Conservation (phyloP, 371 early-diverging fungal genomes). For the Mucor racemosus region DNA sequence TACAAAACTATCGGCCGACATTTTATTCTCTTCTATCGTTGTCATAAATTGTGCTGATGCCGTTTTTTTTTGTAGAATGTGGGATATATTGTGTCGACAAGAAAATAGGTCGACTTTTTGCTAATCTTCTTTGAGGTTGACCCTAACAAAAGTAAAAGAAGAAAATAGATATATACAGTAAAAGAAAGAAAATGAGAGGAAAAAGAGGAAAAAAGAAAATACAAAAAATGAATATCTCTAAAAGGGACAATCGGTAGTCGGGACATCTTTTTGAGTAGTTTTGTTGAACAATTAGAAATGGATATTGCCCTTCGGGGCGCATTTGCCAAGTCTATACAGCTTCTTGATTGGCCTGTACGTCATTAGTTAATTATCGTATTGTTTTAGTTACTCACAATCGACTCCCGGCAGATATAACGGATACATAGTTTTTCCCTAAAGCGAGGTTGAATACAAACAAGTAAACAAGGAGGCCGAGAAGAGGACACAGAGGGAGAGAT, state of each 20-base stretch:
- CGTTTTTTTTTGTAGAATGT: neutral
- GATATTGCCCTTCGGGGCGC: neutral
- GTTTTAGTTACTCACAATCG: neutral
- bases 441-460: neutral
- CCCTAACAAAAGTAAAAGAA: neutral
- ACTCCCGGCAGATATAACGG: neutral
- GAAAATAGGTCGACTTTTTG: neutral
- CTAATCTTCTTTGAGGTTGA: neutral
- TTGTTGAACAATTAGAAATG: constrained; percentile 9
- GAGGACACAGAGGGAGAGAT: no score
- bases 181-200: neutral
- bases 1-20: constrained; percentile 25
- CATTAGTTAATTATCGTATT: neutral
- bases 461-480: no score
- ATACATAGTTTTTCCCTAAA: constrained; percentile 4
- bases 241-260: constrained; percentile 4
- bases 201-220: neutral
- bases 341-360: constrained; percentile 6
- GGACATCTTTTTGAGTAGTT: neutral
- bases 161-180: neutral
- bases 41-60: neutral
- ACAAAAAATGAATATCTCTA: neutral
- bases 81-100: neutral
- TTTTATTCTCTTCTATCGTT: constrained; percentile 9
- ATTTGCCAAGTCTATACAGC: neutral